Evolutionary conservation across 2,329 filamentous ascomycete genomes (phyloP).

Genomic region (Truncatella angustata): DNA sequence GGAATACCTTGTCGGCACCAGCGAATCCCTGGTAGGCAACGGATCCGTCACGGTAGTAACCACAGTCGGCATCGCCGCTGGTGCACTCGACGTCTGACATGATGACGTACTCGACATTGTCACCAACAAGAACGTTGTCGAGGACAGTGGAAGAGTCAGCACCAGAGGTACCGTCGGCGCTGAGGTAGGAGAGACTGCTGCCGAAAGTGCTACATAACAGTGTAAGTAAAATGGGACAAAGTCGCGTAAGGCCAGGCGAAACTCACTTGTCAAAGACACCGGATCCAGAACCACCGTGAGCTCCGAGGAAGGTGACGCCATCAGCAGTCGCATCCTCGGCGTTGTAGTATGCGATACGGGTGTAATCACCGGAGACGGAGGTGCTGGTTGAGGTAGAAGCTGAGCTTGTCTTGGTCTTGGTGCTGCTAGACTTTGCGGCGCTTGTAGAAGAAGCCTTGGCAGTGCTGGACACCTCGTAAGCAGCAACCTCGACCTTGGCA

Average conservation of each 20-base stretch:
- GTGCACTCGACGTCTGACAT: constrained; percentile 43
- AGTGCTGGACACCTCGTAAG: constrained; percentile 15
- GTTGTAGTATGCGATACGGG: constrained; percentile 44
- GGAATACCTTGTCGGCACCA: constrained; percentile 69
- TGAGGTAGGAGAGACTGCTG: constrained; percentile 44
- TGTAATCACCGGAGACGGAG: constrained; percentile 30
- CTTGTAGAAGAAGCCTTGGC: constrained; percentile 15
- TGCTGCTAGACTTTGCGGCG: constrained; percentile 11
- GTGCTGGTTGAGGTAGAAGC: constrained; percentile 13
- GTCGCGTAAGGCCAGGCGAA: not conserved
- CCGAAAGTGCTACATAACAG: constrained; percentile 38
- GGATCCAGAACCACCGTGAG: constrained; percentile 43
- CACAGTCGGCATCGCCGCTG: constrained; percentile 32
- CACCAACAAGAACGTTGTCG: constrained; percentile 36
- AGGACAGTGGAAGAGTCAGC: constrained; percentile 38
- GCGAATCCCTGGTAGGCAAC: constrained; percentile 64
- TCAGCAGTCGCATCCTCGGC: constrained; percentile 36
- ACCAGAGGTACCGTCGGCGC: constrained; percentile 37
- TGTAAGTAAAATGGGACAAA: not conserved
- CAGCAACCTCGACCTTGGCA: too few relatives aligned
- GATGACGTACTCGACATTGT: constrained; percentile 45
- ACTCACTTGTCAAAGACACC: constrained; percentile 43
- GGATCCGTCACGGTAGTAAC: constrained; percentile 39
- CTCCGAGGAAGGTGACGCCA: constrained; percentile 47
- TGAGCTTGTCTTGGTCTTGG: constrained; percentile 13